Conservation (phyloP, 2,329 filamentous ascomycete species). For the Penicillium sp. region DNA sequence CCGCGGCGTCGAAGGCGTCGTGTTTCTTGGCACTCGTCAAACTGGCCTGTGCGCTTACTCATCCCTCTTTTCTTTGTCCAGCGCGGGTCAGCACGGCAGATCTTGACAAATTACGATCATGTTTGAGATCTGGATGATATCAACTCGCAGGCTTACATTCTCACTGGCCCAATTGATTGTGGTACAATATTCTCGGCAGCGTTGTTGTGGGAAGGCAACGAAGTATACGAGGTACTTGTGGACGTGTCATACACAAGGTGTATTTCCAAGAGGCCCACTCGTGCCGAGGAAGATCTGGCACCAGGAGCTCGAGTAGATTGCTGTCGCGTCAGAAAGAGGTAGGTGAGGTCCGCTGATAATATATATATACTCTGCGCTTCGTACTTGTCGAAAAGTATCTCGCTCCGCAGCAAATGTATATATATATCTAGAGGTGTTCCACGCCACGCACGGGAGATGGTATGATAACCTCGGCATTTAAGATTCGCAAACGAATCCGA, state of each 20-base stretch:
- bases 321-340: no score
- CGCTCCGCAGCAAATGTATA: background rate
- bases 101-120: background rate
- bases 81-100: background rate
- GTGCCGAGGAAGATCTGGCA: background rate
- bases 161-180: background rate
- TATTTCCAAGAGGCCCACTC: background rate
- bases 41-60: conserved; percentile 17
- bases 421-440: background rate
- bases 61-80: background rate
- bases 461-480: background rate
- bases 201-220: background rate
- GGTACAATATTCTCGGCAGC: background rate
- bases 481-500: background rate
- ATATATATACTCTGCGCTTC: no score
- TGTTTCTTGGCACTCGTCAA: conserved; percentile 9
- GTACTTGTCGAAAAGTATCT: background rate
- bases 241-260: background rate
- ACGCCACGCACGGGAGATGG: background rate
- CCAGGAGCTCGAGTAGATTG: no score
- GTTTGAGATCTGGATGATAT: background rate
- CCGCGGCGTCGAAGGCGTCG: conserved; percentile 13
- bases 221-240: background rate
- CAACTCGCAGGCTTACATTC: background rate
- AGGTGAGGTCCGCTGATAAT: no score